A percentile compares a stretch with the other conserved stretches of the same genome.
These are phyloP conservation scores for Cryptococcus hybrid DNA, from an alignment of 1,284 basidiomycete species.

Conservation along the genomic window DNA sequence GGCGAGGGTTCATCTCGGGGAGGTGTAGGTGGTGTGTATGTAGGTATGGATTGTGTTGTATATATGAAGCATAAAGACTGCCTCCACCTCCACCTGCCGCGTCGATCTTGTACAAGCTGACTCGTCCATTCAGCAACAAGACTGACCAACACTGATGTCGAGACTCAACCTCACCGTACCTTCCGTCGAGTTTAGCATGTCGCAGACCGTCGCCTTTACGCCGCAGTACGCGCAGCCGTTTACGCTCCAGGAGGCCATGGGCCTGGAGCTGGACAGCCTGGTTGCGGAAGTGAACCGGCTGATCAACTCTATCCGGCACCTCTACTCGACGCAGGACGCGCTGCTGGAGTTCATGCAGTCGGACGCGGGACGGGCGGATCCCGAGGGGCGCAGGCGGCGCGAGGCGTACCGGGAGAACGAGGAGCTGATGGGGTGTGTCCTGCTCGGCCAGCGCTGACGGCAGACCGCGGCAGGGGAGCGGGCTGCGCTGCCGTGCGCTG, in stretches of 20 bases:
- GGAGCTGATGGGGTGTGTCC: constrained; percentile 53
- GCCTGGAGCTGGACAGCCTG: constrained; percentile 64
- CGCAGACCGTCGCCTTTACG: constrained; percentile 48
- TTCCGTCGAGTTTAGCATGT: background rate
- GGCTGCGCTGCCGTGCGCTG: background rate
- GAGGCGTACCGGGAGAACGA: constrained; percentile 59
- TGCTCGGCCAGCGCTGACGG: background rate
- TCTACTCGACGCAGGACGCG: constrained; percentile 63
- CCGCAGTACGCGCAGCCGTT: constrained; percentile 72
- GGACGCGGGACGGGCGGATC: constrained; percentile 46
- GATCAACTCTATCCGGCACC: constrained; percentile 65
- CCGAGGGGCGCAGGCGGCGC: constrained; percentile 52
- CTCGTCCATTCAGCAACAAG: too few species aligned
- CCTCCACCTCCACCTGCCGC: constrained; percentile 1
- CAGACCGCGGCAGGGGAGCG: constrained; percentile 1
- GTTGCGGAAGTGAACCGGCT: constrained; percentile 72
- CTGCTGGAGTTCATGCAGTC: constrained; percentile 55
- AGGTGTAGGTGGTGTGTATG: constrained; percentile 8
- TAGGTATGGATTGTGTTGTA: background rate
- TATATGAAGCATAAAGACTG: background rate
- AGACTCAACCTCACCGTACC: background rate
- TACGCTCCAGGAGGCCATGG: constrained; percentile 63
- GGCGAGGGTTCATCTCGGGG: constrained; percentile 38
- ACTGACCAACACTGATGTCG: too few species aligned
- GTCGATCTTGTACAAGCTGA: background rate